Evolutionary conservation across 2,329 filamentous ascomycete genomes (phyloP).

Genomic region (Neonectria faginata): DNA sequence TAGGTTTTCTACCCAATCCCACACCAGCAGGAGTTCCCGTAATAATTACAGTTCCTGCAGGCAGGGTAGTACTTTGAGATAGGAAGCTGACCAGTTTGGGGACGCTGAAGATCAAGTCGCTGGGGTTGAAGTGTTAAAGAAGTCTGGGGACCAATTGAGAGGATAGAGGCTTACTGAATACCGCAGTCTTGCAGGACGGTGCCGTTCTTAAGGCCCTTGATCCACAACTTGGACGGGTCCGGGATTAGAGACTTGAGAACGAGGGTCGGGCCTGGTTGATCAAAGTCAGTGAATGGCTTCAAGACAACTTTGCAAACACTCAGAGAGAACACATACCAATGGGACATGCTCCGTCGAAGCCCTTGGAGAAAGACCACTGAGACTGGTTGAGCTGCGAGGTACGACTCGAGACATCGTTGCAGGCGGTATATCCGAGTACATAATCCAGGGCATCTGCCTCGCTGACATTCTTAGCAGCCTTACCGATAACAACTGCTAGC

Average conservation of each 20-base stretch:
- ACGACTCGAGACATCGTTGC: slow-evolving; percentile 70
- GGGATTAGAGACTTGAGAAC: slow-evolving; percentile 66
- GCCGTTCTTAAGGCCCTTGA: slow-evolving; percentile 69
- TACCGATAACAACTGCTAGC: slow-evolving; percentile 67
- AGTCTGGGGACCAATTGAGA: not conserved
- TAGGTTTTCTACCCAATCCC: slow-evolving; percentile 75
- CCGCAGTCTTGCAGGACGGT: slow-evolving; percentile 39
- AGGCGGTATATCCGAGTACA: slow-evolving; percentile 72
- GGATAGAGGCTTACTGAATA: slow-evolving; percentile 35
- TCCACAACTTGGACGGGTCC: slow-evolving; percentile 68
- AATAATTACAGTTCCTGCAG: slow-evolving; percentile 73
- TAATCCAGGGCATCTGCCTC: slow-evolving; percentile 69
- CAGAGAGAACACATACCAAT: slow-evolving; percentile 46
- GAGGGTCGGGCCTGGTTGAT: slow-evolving; percentile 70
- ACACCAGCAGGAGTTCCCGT: slow-evolving; percentile 78
- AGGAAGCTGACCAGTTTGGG: slow-evolving; percentile 69
- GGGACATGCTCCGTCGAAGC: slow-evolving; percentile 68
- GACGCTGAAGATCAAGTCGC: slow-evolving; percentile 72
- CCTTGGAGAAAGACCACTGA: slow-evolving; percentile 63
- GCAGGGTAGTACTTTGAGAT: slow-evolving; percentile 70
- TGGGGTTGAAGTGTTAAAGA: slow-evolving; percentile 41
- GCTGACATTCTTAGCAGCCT: slow-evolving; percentile 63
- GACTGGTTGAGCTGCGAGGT: slow-evolving; percentile 45
- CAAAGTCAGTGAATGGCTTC: slow-evolving; percentile 9
- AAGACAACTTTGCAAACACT: not conserved